Evolutionary conservation across 2,329 filamentous ascomycete species (phyloP).

Genomic region (Arachnomyces sp.): DNA sequence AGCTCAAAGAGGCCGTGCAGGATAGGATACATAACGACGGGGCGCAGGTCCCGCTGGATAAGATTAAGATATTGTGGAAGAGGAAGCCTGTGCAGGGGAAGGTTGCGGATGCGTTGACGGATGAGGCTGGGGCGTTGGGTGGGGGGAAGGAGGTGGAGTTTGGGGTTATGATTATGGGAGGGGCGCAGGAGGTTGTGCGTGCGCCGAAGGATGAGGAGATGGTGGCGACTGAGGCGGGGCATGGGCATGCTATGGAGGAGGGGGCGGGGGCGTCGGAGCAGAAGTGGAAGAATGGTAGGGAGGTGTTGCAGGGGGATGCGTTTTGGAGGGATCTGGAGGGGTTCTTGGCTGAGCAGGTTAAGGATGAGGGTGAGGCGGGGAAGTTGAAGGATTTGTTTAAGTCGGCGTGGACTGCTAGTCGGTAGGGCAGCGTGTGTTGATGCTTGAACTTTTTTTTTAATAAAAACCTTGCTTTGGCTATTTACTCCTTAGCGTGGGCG

Average conservation of each 20-base stretch:
- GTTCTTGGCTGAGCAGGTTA: conserved; percentile 70
- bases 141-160: conserved; percentile 57
- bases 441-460: conserved; percentile 1
- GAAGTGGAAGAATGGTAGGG: conserved; percentile 47
- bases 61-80: conserved; percentile 76
- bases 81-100: conserved; percentile 83
- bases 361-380: conserved; percentile 58
- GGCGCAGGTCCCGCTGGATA: conserved; percentile 45
- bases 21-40: conserved; percentile 48
- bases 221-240: conserved; percentile 16
- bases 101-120: conserved; percentile 61
- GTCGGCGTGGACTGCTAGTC: conserved; percentile 52
- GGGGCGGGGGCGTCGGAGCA: conserved; percentile 19
- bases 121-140: conserved; percentile 38
- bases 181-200: conserved; percentile 37
- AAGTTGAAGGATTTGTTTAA: conserved; percentile 61
- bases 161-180: conserved; percentile 79
- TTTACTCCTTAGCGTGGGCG: no score
- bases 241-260: no score
- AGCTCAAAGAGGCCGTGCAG: conserved; percentile 65
- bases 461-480: neutral
- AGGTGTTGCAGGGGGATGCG: conserved; percentile 57
- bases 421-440: conserved; percentile 1
- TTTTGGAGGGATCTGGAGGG: conserved; percentile 84
- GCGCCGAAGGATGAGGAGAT: conserved; percentile 17